A percentile compares a stretch with the other conserved stretches of the same genome.
phyloP scores from a whole-genome alignment of 2,329 filamentous ascomycete species.

The Aspergillus ochraceus region DNA sequence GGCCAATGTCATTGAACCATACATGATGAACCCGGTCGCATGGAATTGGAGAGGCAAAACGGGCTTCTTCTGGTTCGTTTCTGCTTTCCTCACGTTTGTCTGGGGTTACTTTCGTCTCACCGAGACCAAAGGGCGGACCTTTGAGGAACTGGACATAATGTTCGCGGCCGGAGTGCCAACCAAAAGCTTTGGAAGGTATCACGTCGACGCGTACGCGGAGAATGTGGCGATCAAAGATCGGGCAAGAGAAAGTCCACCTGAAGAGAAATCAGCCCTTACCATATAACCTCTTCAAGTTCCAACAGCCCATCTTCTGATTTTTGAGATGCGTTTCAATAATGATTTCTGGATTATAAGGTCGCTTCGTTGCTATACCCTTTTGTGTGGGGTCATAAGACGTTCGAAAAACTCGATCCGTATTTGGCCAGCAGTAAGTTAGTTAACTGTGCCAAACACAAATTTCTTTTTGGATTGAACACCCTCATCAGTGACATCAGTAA shows the following conservation, averaged over 20 bases:
- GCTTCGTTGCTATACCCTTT: too few species aligned
- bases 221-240: conserved; percentile 9
- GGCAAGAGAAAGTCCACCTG: not conserved
- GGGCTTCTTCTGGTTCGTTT: conserved; percentile 43
- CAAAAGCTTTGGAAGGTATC: conserved; percentile 8
- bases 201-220: conserved; percentile 10
- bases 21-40: conserved; percentile 32
- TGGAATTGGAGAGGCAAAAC: conserved; percentile 43
- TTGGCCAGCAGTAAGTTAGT: too few species aligned
- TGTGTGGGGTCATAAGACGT: too few species aligned
- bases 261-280: conserved; percentile 2
- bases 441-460: too few species aligned
- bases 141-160: conserved; percentile 19
- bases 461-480: too few species aligned
- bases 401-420: too few species aligned
- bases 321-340: too few species aligned
- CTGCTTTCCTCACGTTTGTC: conserved; percentile 34
- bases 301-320: too few species aligned
- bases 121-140: conserved; percentile 36
- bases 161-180: conserved; percentile 10
- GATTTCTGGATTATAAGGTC: too few species aligned
- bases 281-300: too few species aligned
- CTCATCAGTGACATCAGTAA: too few species aligned
- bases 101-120: conserved; percentile 45
- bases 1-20: conserved; percentile 41